Conservation (phyloP, 805 yeast species). For the Hanseniaspora lindneri region DNA sequence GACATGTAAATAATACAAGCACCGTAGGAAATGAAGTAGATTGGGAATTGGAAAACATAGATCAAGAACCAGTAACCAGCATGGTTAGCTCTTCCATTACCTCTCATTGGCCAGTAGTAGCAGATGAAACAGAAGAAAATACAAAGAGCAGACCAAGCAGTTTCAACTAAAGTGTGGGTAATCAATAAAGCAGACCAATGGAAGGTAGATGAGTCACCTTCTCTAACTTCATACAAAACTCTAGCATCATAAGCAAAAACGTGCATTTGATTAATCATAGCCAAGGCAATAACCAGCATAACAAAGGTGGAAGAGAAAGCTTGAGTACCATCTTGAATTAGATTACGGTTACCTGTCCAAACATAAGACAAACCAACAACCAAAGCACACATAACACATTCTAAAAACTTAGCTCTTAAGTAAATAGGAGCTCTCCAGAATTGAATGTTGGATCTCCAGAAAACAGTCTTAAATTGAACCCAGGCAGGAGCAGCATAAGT, state of each 20-base stretch:
- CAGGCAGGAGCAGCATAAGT: constrained; percentile 36
- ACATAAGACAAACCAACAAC: constrained; percentile 62
- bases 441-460: constrained; percentile 45
- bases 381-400: constrained; percentile 42
- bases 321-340: constrained; percentile 54
- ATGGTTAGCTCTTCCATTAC: constrained; percentile 33
- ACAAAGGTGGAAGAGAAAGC: constrained; percentile 51
- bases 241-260: constrained; percentile 51
- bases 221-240: constrained; percentile 58
- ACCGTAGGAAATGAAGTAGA: constrained; percentile 42
- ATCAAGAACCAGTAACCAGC: constrained; percentile 44
- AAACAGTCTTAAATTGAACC: constrained; percentile 36
- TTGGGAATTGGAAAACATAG: constrained; percentile 39
- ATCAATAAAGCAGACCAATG: constrained; percentile 50
- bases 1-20: constrained; percentile 38
- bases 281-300: constrained; percentile 40
- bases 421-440: constrained; percentile 54
- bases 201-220: constrained; percentile 59
- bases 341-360: constrained; percentile 39
- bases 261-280: constrained; percentile 50
- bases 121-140: constrained; percentile 36
- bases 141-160: constrained; percentile 36
- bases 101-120: constrained; percentile 40
- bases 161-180: constrained; percentile 36
- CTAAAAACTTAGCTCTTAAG: constrained; percentile 44